Conservation (phyloP, 768 basidiomycete genomes). For the Tricholoma matsutake region DNA sequence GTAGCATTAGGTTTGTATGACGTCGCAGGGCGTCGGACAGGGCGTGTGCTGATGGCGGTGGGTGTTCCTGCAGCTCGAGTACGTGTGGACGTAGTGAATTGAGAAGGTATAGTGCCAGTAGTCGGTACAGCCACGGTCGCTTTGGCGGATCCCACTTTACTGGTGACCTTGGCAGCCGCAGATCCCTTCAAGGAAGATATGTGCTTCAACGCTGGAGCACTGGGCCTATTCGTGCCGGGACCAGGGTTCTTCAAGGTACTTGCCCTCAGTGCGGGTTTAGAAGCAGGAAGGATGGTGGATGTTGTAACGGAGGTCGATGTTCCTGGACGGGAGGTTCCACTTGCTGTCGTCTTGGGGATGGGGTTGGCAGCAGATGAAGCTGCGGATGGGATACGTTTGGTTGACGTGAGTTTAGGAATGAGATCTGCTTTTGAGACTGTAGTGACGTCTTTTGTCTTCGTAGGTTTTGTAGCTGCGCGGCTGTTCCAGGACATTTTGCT, state of each 20-base stretch:
- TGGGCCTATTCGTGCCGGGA: not conserved
- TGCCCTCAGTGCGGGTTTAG: not conserved
- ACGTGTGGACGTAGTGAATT: conserved; percentile 2
- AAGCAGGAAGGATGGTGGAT: not conserved
- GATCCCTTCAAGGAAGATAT: not conserved
- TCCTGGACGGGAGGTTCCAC: not conserved
- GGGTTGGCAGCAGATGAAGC: not conserved
- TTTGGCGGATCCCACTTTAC: not conserved
- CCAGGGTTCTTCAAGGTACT: not conserved
- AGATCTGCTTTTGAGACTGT: not conserved
- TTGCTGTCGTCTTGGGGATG: not conserved
- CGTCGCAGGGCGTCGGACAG: conserved; percentile 8
- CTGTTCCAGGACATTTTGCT: not conserved
- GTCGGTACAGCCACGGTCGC: not conserved
- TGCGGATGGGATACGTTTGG: not conserved
- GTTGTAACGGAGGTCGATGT: conserved; percentile 3
- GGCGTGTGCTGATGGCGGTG: not conserved
- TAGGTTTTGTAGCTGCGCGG: not conserved
- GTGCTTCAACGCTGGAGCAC: not conserved
- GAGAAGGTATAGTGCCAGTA: not conserved
- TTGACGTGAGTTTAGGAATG: not conserved
- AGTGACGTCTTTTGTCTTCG: not conserved
- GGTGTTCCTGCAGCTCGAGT: conserved; percentile 6
- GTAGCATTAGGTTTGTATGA: conserved; percentile 4
- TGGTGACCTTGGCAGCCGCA: not conserved